Conservation (phyloP, 768 basidiomycete genomes). For the Phylloporus scabripes region DNA sequence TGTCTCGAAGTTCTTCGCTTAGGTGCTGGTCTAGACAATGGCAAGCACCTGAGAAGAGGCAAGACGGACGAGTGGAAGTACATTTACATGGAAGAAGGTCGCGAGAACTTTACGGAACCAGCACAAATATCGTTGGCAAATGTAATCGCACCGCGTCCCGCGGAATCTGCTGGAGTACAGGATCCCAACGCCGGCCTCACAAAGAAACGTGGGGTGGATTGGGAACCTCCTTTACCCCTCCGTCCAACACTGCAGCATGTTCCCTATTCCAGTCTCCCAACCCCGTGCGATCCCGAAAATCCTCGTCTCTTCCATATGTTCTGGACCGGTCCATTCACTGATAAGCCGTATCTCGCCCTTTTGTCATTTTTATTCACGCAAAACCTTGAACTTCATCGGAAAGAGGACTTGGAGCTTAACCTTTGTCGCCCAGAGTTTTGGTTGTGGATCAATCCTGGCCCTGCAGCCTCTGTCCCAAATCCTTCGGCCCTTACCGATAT, state of each 20-base stretch:
- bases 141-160: slow-evolving; percentile 28
- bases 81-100: slow-evolving; percentile 67
- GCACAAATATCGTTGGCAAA: slow-evolving; percentile 29
- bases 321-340: slow-evolving; percentile 98
- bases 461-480: slow-evolving; percentile 85
- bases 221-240: slow-evolving; percentile 49
- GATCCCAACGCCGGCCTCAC: slow-evolving; percentile 52
- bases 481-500: slow-evolving; percentile 76
- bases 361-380: slow-evolving; percentile 96
- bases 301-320: slow-evolving; percentile 97
- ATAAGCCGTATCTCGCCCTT: slow-evolving; percentile 95
- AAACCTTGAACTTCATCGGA: slow-evolving; percentile 77
- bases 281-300: slow-evolving; percentile 77
- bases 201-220: slow-evolving; percentile 55
- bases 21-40: slow-evolving; percentile 84
- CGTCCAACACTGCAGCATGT: slow-evolving; percentile 48
- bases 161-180: slow-evolving; percentile 26
- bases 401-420: slow-evolving; percentile 35
- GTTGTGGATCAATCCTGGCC: slow-evolving; percentile 99
- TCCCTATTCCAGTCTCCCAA: slow-evolving; percentile 50
- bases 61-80: slow-evolving; percentile 84
- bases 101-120: slow-evolving; percentile 36
- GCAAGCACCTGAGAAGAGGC: slow-evolving; percentile 65
- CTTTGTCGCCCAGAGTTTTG: slow-evolving; percentile 89
- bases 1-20: slow-evolving; percentile 93